Percentiles rank a stretch among this genome's conserved stretches.
phyloP scores from a whole-genome alignment of 1,284 basidiomycete genomes.

The Leccinum proliferum region DNA sequence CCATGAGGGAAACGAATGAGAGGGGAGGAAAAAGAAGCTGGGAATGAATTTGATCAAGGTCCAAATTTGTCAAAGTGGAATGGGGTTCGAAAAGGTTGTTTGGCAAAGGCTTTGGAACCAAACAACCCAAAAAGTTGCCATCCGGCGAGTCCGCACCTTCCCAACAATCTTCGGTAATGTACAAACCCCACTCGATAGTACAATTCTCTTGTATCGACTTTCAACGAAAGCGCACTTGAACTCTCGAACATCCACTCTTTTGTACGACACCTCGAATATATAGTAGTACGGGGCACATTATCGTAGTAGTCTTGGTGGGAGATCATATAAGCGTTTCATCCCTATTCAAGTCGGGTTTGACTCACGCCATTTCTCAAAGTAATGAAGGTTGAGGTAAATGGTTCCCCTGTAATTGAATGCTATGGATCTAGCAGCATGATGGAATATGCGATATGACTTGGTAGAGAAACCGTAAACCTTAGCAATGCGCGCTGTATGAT shows the following conservation, averaged over 20 bases:
- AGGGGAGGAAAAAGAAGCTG: neutral
- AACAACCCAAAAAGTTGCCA: conserved; percentile 11
- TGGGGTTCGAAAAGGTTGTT: conserved; percentile 11
- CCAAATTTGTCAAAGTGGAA: neutral
- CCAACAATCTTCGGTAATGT: no score
- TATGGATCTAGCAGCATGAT: conserved; percentile 79
- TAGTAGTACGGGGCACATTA: conserved; percentile 39
- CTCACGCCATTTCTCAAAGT: conserved; percentile 75
- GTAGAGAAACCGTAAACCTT: conserved; percentile 58
- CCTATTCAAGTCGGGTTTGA: neutral
- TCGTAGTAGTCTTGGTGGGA: conserved; percentile 54
- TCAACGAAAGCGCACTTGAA: neutral
- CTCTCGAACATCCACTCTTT: neutral
- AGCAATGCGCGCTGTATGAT: conserved; percentile 47
- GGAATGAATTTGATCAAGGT: no score
- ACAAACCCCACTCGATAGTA: no score
- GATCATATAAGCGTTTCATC: neutral
- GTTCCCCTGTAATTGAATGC: conserved; percentile 84
- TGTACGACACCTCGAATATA: neutral
- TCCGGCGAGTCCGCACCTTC: no score
- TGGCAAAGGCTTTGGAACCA: conserved; percentile 25
- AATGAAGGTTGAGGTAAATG: conserved; percentile 87
- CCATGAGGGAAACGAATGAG: conserved; percentile 10
- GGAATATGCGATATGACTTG: conserved; percentile 78
- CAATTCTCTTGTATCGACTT: neutral